Percentiles rank a stretch among this genome's conserved stretches.
These are phyloP conservation scores for Podospora bellae-mahoneyi DNA, from an alignment of 495 filamentous ascomycete species.

Conservation along the genomic window DNA sequence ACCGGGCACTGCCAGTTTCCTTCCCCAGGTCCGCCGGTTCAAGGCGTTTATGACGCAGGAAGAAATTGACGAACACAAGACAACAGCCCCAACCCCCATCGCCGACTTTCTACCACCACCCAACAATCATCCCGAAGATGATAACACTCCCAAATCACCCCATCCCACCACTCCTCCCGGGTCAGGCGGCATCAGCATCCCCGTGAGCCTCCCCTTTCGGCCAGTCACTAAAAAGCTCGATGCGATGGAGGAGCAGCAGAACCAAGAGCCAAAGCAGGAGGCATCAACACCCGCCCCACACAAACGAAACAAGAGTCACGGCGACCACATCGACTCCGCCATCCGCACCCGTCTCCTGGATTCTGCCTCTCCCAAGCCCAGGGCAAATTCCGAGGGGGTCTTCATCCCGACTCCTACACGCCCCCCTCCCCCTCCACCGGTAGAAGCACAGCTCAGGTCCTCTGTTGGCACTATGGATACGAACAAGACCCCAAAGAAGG, in stretches of 20 bases:
- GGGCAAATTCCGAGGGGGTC: neutral
- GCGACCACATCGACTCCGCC: neutral
- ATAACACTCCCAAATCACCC: neutral
- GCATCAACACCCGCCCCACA: neutral
- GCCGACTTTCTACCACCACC: neutral
- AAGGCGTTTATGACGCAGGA: neutral
- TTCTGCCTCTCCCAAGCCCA: neutral
- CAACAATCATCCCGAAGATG: neutral
- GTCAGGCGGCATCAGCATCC: neutral
- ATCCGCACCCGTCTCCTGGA: neutral
- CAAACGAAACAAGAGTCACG: neutral
- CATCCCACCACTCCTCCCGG: neutral
- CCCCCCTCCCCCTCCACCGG: neutral
- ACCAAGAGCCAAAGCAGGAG: neutral
- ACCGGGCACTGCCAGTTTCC: neutral
- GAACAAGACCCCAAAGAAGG: neutral
- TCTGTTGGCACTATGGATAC: neutral
- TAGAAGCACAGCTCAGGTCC: neutral
- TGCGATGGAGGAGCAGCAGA: neutral
- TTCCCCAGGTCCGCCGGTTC: neutral
- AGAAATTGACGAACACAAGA: neutral
- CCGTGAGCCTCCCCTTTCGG: neutral
- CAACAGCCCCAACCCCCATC: neutral
- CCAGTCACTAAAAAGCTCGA: neutral
- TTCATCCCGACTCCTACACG: neutral